phyloP scores from a whole-genome alignment of 306 rosid genomes.

The Quercus wislizeni region DNA sequence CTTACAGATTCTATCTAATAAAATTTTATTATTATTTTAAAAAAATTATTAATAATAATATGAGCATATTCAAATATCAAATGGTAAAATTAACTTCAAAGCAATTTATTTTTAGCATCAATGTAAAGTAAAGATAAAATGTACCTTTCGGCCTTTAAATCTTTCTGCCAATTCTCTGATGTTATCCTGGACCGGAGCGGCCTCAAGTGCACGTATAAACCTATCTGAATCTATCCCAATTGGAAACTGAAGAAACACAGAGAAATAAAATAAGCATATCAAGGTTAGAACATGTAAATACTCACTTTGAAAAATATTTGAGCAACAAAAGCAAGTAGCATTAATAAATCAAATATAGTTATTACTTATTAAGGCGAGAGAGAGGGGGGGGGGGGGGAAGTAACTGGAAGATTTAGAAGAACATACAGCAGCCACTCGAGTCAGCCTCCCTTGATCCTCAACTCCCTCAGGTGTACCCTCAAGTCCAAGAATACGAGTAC shows the following conservation, averaged over 20 bases:
- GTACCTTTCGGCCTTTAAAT: slow-evolving; percentile 81
- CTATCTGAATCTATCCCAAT: slow-evolving; percentile 86
- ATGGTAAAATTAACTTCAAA: background rate
- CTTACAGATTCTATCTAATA: background rate
- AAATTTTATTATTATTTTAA: background rate
- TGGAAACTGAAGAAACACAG: slow-evolving; percentile 65
- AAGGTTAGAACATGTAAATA: slow-evolving; percentile 1
- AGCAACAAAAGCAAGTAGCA: background rate
- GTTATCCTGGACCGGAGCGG: slow-evolving; percentile 45
- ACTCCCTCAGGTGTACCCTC: slow-evolving; percentile 97
- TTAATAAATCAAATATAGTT: background rate
- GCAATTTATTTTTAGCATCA: background rate
- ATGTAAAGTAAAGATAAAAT: slow-evolving; percentile 12
- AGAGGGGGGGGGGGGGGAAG: background rate
- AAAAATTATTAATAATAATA: no score
- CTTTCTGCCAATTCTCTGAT: slow-evolving; percentile 71
- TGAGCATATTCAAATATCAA: background rate
- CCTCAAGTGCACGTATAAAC: slow-evolving; percentile 69
- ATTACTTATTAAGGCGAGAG: background rate
- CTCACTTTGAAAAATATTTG: background rate
- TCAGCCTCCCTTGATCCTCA: slow-evolving; percentile 88
- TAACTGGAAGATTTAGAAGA: background rate
- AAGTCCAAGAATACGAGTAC: slow-evolving; percentile 91
- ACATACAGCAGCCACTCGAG: slow-evolving; percentile 90
- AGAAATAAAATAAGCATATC: slow-evolving; percentile 21